Percentiles rank a stretch among this genome's conserved stretches.
These are phyloP conservation scores for Lactifluus subvellereus DNA, from an alignment of 768 basidiomycete genomes.

Conservation along the genomic window DNA sequence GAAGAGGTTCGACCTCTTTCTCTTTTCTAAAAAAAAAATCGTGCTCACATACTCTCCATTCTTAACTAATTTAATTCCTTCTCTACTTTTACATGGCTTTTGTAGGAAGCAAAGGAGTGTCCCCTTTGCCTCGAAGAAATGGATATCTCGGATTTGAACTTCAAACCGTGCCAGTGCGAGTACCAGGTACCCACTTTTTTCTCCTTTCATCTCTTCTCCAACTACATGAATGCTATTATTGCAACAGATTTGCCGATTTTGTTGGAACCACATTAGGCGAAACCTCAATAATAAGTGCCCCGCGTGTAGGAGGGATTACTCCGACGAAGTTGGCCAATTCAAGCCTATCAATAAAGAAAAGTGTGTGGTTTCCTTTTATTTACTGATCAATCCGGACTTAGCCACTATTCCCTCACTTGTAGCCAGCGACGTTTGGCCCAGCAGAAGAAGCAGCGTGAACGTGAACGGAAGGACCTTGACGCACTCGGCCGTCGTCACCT, in stretches of 20 bases:
- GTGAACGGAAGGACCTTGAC: conserved; percentile 93
- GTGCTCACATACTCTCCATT: background rate
- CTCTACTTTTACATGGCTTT: background rate
- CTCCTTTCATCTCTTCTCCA: background rate
- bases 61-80: background rate
- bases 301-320: conserved; percentile 89
- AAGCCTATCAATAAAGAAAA: conserved; percentile 93
- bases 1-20: conserved; percentile 62
- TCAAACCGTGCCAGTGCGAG: conserved; percentile 98
- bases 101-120: conserved; percentile 94
- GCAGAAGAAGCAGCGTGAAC: conserved; percentile 91
- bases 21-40: conserved; percentile 26
- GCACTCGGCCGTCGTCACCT: conserved; percentile 76
- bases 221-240: conserved; percentile 5
- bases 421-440: conserved; percentile 94
- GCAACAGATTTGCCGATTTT: conserved; percentile 93
- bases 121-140: conserved; percentile 98
- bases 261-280: conserved; percentile 97
- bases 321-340: conserved; percentile 90
- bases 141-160: conserved; percentile 98
- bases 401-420: conserved; percentile 15
- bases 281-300: conserved; percentile 96
- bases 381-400: conserved; percentile 8
- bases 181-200: conserved; percentile 65
- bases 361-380: conserved; percentile 46